phyloP scores from a whole-genome alignment of 305 asterid species.

The Withania somnifera region DNA sequence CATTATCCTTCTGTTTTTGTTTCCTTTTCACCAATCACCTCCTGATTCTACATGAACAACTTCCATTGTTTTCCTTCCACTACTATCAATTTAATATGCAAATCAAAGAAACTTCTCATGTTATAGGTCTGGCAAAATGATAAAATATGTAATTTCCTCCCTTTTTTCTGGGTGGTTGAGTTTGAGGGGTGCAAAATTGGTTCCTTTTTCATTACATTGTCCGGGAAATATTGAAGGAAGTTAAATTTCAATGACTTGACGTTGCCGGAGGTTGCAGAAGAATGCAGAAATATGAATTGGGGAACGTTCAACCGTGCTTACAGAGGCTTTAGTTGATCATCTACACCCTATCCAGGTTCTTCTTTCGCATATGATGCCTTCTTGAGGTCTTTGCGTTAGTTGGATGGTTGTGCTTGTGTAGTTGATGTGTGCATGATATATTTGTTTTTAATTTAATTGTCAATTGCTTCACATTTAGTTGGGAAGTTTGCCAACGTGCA shows the following conservation, averaged over 20 bases:
- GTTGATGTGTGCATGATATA: not conserved
- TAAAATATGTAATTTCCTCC: not conserved
- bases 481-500: not conserved
- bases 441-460: not conserved
- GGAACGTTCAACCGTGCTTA: slow-evolving; percentile 71
- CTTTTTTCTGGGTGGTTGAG: not conserved
- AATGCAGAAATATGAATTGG: slow-evolving; percentile 80
- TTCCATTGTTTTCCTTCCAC: not conserved
- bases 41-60: not conserved
- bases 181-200: not conserved
- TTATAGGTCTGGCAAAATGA: not conserved
- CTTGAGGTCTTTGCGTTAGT: not conserved
- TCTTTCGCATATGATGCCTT: slow-evolving; percentile 4
- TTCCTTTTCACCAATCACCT: not conserved
- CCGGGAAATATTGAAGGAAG: not conserved
- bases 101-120: not conserved
- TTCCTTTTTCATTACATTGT: not conserved
- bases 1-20: not conserved
- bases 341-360: slow-evolving; percentile 86
- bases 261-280: slow-evolving; percentile 73
- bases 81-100: not conserved
- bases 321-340: slow-evolving; percentile 82
- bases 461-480: not conserved
- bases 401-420: not conserved
- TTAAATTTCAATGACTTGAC: slow-evolving; percentile 10